Percentiles rank a stretch among this genome's conserved stretches.
Conservation (phyloP, 441 rosid genomes). For the Dalechampia spathulata region DNA sequence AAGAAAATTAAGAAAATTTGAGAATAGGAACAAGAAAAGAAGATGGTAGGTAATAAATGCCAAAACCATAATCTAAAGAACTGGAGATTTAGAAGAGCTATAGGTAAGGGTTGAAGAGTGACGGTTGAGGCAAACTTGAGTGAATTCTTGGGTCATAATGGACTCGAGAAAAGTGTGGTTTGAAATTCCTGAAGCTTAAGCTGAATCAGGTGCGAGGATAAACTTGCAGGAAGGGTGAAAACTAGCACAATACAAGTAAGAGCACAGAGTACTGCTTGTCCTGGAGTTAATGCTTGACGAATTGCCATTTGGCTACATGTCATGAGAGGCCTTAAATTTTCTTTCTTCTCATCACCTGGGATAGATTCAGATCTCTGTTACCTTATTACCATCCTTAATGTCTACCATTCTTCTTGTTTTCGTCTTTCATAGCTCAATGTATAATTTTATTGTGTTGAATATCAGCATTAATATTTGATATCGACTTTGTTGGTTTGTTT, state of each 20-base stretch:
- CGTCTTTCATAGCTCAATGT: background rate
- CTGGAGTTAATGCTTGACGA: conserved; percentile 19
- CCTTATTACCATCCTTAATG: conserved; percentile 7
- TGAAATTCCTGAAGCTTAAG: background rate
- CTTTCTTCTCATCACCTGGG: conserved; percentile 17
- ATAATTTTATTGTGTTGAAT: background rate
- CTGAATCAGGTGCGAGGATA: conserved; percentile 12
- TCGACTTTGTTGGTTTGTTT: no score
- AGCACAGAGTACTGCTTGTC: conserved; percentile 20
- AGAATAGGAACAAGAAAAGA: background rate
- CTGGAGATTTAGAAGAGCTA: background rate
- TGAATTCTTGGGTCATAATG: background rate
- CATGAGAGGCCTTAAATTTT: conserved; percentile 31
- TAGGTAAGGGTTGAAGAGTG: background rate
- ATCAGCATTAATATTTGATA: no score
- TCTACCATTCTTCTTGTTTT: background rate
- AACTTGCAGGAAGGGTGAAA: conserved; percentile 11
- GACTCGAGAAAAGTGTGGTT: background rate
- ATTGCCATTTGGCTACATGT: conserved; percentile 19
- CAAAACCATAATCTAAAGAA: background rate
- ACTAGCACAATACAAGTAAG: conserved; percentile 11
- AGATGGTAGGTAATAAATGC: background rate
- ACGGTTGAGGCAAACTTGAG: conserved; percentile 2
- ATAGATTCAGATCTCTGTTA: conserved; percentile 19
- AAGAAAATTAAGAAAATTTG: no score